A percentile compares a stretch with the other conserved stretches of the same genome.
Evolutionary conservation across 768 basidiomycete species (phyloP).

Genomic region (Rhodotorula paludigena): DNA sequence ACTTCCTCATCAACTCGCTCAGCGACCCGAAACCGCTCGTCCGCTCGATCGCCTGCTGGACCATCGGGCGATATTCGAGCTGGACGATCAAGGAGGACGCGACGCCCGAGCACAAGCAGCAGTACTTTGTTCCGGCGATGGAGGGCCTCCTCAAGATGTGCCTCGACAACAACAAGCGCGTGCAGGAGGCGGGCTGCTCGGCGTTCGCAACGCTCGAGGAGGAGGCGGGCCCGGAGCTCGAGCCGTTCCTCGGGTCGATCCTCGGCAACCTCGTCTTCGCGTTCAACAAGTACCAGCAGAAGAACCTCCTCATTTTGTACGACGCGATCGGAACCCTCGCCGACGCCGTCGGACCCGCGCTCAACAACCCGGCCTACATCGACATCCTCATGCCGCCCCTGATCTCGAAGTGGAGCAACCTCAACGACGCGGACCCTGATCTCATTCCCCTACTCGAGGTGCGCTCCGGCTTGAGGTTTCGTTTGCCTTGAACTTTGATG

Average conservation of each 20-base stretch:
- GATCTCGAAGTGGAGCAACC: constrained; percentile 78
- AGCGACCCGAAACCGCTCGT: constrained; percentile 95
- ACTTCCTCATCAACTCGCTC: constrained; percentile 83
- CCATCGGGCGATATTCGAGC: constrained; percentile 93
- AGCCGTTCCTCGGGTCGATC: constrained; percentile 90
- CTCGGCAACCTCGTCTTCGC: constrained; percentile 90
- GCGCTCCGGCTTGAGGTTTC: not conserved
- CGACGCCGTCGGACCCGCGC: constrained; percentile 83
- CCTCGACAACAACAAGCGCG: constrained; percentile 94
- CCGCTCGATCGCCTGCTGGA: constrained; percentile 98
- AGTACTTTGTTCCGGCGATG: constrained; percentile 94
- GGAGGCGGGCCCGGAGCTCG: constrained; percentile 83
- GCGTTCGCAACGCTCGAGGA: constrained; percentile 98
- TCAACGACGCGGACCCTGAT: constrained; percentile 86
- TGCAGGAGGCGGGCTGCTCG: constrained; percentile 98
- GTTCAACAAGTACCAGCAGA: constrained; percentile 97
- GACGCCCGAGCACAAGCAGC: constrained; percentile 77
- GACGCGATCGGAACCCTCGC: constrained; percentile 98
- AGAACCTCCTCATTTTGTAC: constrained; percentile 96
- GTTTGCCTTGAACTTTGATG: not conserved
- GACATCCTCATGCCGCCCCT: constrained; percentile 96
- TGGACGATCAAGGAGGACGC: constrained; percentile 68
- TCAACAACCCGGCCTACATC: constrained; percentile 79
- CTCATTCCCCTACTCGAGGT: constrained; percentile 94
- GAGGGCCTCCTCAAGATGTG: constrained; percentile 97